Base-by-base conservation (phyloP, 371 early-diverging fungal species). In the Cokeromyces recurvatus region DNA sequence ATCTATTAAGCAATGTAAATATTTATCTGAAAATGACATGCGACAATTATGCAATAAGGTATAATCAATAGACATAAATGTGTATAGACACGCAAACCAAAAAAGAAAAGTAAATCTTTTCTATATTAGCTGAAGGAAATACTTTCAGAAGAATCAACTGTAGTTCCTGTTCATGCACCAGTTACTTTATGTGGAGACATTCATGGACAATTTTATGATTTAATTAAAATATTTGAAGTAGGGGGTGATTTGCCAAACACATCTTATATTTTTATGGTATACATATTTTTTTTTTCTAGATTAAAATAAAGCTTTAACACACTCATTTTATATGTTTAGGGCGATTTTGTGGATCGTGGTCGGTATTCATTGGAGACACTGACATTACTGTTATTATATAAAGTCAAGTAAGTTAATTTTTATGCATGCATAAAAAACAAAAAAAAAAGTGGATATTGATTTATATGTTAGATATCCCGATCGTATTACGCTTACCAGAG, bases 331-430 rank as follows among this genome's bases (percentile, higher is more conserved):
- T 17, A 37, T n/a, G 8, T 39, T 17, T 41, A 74, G 74, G 99
- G 99, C n/a, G 99, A 99, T 66, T 99, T 96, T 81, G 99, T 99
- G 1, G 99, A 99, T 76, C 85, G 99, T 44, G 99, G 99, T 21
- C 94, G 95, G 70, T 96, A 96, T 78, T 91, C 92, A 57, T 71
- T 99, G 53, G 99, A 99, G 68, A 97, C 99, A 8, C 87, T 99
- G 48, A 91, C 95, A 16, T 65, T 98, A 49, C 68, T 99, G 41
- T 71, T 99, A 70, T 82, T 87, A 20, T 78, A 96, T 48, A 98
- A 99, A 83, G 92, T 94, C 63, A 89, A 82, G 74, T 70, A 61
- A 66, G 71, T 42, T 22, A 20, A 25, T 27, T 44, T 31, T 14
- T 25, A 25, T 25, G 5, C 1, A n/a, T 17, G 3, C 4, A 4